A percentile compares a stretch with the other conserved stretches of the same genome.
phyloP scores from a whole-genome alignment of 2,329 filamentous ascomycete genomes.

The Dothideomycetidae sp. region DNA sequence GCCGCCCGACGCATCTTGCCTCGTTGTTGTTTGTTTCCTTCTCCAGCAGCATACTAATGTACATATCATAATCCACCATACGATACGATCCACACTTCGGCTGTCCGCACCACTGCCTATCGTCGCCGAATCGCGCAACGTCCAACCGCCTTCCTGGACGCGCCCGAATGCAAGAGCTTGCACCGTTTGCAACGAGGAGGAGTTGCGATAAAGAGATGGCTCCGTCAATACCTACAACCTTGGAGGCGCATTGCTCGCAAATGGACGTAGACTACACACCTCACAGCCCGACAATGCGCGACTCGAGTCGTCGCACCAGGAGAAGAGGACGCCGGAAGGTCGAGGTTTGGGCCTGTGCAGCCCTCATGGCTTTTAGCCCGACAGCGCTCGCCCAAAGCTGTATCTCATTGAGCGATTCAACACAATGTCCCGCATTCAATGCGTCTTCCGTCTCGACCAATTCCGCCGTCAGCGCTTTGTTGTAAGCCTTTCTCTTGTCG shows the following conservation, averaged over 20 bases:
- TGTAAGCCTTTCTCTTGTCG: conserved; percentile 36
- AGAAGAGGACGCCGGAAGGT: conserved; percentile 5
- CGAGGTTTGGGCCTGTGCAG: background rate
- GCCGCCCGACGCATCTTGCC: background rate
- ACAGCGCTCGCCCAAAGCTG: conserved; percentile 34
- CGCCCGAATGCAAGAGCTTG: background rate
- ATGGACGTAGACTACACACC: background rate
- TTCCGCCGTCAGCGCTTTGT: conserved; percentile 42
- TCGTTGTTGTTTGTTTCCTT: background rate
- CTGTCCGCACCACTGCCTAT: background rate
- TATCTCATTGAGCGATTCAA: conserved; percentile 57
- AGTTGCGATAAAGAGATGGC: background rate
- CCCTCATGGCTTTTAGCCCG: conserved; percentile 8
- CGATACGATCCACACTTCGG: no score
- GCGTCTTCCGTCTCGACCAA: conserved; percentile 57
- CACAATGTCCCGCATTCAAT: conserved; percentile 56
- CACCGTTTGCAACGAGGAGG: background rate
- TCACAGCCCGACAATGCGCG: background rate
- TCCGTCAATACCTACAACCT: background rate
- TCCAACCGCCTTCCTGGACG: background rate
- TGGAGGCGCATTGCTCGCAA: background rate
- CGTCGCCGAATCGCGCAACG: background rate
- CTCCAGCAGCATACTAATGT: background rate
- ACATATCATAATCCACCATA: background rate
- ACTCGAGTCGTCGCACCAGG: background rate